phyloP scores from a whole-genome alignment of 176 grass and related monocot genomes.

The Oryza nivara region DNA sequence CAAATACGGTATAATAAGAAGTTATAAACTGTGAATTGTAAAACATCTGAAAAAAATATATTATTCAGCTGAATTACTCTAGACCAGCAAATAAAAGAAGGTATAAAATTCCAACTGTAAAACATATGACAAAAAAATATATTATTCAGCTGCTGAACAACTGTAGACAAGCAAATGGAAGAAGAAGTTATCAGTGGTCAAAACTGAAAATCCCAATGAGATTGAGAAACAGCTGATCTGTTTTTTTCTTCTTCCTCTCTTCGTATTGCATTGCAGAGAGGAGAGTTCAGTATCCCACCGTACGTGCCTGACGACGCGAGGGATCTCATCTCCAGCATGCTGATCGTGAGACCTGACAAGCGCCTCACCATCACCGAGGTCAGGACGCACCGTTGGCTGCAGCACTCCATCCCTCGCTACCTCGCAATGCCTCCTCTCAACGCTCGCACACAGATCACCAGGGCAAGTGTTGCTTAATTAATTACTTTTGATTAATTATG shows the following conservation, averaged over 20 bases:
- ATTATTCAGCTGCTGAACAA: too few relatives aligned
- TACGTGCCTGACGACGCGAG: slow-evolving; percentile 50
- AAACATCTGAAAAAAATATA: too few relatives aligned
- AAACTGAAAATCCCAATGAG: too few relatives aligned
- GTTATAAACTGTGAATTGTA: too few relatives aligned
- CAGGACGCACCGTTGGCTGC: slow-evolving; percentile 56
- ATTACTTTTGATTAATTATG: not conserved
- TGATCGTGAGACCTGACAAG: slow-evolving; percentile 56
- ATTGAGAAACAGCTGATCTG: not conserved
- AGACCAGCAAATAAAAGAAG: too few relatives aligned
- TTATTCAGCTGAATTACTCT: too few relatives aligned
- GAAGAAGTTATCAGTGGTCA: too few relatives aligned
- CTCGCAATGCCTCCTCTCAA: slow-evolving; percentile 43
- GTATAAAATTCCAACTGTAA: too few relatives aligned
- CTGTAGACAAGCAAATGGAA: too few relatives aligned
- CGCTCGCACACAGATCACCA: slow-evolving; percentile 28
- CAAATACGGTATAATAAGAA: too few relatives aligned
- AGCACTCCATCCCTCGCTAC: slow-evolving; percentile 47
- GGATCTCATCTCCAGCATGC: slow-evolving; percentile 61
- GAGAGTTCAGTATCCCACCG: slow-evolving; percentile 49
- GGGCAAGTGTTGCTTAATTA: not conserved
- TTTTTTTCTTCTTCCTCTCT: not conserved
- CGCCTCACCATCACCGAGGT: slow-evolving; percentile 56
- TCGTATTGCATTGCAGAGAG: not conserved
- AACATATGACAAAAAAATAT: too few relatives aligned